phyloP scores from a whole-genome alignment of 805 yeast species.

The Yarrowia sp. region DNA sequence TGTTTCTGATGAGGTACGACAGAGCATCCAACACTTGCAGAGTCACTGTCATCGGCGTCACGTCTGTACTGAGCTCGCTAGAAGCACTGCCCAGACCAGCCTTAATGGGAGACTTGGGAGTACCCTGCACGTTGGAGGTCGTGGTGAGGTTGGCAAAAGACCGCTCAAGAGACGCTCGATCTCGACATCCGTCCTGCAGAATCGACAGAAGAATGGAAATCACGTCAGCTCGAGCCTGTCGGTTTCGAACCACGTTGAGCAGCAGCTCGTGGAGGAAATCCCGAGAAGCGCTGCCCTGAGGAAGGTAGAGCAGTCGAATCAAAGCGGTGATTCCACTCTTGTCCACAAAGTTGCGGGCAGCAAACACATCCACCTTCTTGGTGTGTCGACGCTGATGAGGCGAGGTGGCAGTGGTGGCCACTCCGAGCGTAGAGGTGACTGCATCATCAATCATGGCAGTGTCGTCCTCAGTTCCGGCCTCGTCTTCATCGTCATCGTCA shows the following conservation, averaged over 20 bases:
- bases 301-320: slow-evolving; percentile 65
- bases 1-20: slow-evolving; percentile 64
- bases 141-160: slow-evolving; percentile 56
- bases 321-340: slow-evolving; percentile 70
- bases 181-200: slow-evolving; percentile 69
- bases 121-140: slow-evolving; percentile 30
- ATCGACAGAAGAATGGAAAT: slow-evolving; percentile 64
- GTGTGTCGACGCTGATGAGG: not conserved
- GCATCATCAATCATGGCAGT: slow-evolving; percentile 27
- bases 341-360: slow-evolving; percentile 64
- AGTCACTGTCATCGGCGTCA: slow-evolving; percentile 64
- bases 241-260: slow-evolving; percentile 64
- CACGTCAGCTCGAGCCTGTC: slow-evolving; percentile 73
- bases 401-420: not conserved
- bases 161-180: slow-evolving; percentile 57
- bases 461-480: slow-evolving; percentile 37
- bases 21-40: slow-evolving; percentile 74
- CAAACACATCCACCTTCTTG: slow-evolving; percentile 30
- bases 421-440: not conserved
- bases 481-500: slow-evolving; percentile 28
- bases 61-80: slow-evolving; percentile 11
- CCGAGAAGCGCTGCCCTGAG: slow-evolving; percentile 55
- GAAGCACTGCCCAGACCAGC: slow-evolving; percentile 23
- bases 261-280: slow-evolving; percentile 64
- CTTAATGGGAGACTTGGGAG: slow-evolving; percentile 26